Evolutionary conservation across 495 filamentous ascomycete species (phyloP), one percentile per base, ranked within the genome.

Genomic region (Xylaria telfairii): DNA sequence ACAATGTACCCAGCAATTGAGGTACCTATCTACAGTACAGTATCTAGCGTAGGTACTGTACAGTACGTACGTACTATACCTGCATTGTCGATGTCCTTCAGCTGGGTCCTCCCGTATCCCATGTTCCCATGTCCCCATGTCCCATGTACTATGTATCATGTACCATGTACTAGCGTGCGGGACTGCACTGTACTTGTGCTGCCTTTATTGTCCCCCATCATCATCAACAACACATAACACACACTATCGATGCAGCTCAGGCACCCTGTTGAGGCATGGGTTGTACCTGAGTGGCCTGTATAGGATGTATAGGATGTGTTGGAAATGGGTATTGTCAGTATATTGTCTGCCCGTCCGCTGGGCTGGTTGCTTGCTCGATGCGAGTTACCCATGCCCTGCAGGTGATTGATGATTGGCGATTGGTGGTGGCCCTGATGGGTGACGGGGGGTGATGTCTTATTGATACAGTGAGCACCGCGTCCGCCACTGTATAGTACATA

Each of bases 191-290:
- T 53, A 39, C n/a, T n/a, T n/a, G n/a, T 46, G 44, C 37, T 42
- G 37, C 17, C 15, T 37, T 37, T 32, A 34, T 37, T 21, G n/a
- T n/a, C 28, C 37, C 56, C 54, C n/a, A 21, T 59, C 32, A 15
- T 21, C 32, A 37, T 8, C 34, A 4, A 8, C 8, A 37, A 37
- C 4, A 3, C 8, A 8, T 37, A 37, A 59, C 56, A 37, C 13
- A 21, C 32, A 59, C 56, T 59, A 59, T 59, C 56, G 61, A 64
- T 64, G 62, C 62, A 65, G 17, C 41, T 51, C 46, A 51, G 46
- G 46, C 30, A 59, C 56, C 24, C 37, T 34, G 37, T n/a, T n/a
- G 12, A 1, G 32, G 61, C n/a, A 64, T 47, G 32, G 4, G 37
- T 17, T 26, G 39, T 64, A 32, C 17, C 12, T 13, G 9, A 64